These are phyloP conservation scores for Tephrocybe rancida DNA, from an alignment of 768 basidiomycete species.

Conservation along the genomic window DNA sequence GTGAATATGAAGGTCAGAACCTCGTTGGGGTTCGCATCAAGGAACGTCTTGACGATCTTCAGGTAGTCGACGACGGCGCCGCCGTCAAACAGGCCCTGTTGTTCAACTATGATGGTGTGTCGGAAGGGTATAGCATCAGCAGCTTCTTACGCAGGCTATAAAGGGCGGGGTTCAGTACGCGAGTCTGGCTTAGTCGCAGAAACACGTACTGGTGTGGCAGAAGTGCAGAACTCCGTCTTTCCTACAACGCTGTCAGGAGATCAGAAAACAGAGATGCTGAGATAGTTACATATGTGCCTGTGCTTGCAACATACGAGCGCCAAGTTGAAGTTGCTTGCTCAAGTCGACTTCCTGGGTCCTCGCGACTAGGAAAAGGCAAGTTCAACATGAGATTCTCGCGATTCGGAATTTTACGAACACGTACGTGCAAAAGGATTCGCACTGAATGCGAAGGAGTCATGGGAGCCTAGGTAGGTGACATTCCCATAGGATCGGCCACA, in stretches of 20 bases:
- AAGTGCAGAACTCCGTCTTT: slow-evolving; percentile 52
- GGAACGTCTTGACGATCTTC: slow-evolving; percentile 52
- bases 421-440: slow-evolving; percentile 41
- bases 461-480: slow-evolving; percentile 15
- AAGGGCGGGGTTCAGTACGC: slow-evolving; percentile 10
- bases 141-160: slow-evolving; percentile 35
- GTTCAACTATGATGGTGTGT: background rate
- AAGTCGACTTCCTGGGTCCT: slow-evolving; percentile 38
- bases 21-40: slow-evolving; percentile 64
- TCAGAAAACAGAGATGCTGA: background rate
- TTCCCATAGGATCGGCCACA: slow-evolving; percentile 17
- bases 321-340: slow-evolving; percentile 29
- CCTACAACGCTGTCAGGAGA: background rate
- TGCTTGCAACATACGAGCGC: slow-evolving; percentile 23
- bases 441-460: slow-evolving; percentile 14
- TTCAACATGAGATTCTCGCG: background rate
- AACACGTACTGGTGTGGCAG: slow-evolving; percentile 61
- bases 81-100: slow-evolving; percentile 52
- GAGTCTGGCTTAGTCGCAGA: background rate
- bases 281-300: slow-evolving; percentile 25
- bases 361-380: slow-evolving; percentile 34
- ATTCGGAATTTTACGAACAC: slow-evolving; percentile 15
- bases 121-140: background rate
- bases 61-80: slow-evolving; percentile 54
- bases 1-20: slow-evolving; percentile 68